These are phyloP conservation scores for Litsea cubeba DNA, from an alignment of 164 flowering plant species.

Conservation along the genomic window DNA sequence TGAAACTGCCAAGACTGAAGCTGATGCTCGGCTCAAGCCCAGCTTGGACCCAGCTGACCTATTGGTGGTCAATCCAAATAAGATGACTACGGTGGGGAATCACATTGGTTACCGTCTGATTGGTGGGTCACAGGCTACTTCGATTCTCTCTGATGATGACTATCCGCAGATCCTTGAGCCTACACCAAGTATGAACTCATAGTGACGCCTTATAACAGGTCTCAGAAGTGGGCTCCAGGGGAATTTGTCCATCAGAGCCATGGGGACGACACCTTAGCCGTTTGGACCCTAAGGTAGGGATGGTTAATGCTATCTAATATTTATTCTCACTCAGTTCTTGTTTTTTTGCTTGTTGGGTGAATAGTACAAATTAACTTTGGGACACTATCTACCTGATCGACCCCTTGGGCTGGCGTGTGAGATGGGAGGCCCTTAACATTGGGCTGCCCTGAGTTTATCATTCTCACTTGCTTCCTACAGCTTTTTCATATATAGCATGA, in stretches of 20 bases:
- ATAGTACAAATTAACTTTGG: too few species aligned
- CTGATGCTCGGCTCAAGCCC: conserved; percentile 15
- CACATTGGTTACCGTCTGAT: conserved; percentile 32
- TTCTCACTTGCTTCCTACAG: too few species aligned
- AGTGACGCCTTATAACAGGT: conserved; percentile 47
- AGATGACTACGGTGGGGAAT: conserved; percentile 35
- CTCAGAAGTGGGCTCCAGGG: conserved; percentile 51
- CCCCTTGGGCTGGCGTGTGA: too few species aligned
- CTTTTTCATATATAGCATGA: too few species aligned
- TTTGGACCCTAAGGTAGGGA: conserved; percentile 21
- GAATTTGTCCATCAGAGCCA: conserved; percentile 27
- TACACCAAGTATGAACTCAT: conserved; percentile 34
- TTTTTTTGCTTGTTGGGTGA: too few species aligned
- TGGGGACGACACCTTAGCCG: conserved; percentile 38
- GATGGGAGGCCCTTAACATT: too few species aligned
- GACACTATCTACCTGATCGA: too few species aligned
- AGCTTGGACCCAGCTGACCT: conserved; percentile 30
- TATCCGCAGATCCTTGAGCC: conserved; percentile 36
- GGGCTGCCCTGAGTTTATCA: too few species aligned
- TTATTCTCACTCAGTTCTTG: too few species aligned
- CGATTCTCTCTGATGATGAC: conserved; percentile 35
- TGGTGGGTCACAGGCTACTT: conserved; percentile 16
- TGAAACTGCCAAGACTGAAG: conserved; percentile 14
- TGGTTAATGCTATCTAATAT: too few species aligned
- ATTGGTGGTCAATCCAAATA: conserved; percentile 29